Conservation (phyloP, 2,329 filamentous ascomycete species). For the Aspergillus sp. region DNA sequence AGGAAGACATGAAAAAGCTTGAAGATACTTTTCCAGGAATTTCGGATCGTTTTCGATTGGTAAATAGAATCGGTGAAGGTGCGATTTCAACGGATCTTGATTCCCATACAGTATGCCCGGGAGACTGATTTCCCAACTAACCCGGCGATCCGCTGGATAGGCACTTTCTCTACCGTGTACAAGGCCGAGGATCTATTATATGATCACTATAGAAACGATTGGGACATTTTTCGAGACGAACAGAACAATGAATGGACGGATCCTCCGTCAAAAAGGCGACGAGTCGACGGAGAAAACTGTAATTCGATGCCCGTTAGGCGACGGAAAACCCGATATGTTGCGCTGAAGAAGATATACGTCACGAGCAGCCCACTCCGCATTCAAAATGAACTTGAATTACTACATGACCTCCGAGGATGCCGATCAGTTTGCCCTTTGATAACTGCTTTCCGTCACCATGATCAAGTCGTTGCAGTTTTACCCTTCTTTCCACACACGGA, state of each 20-base stretch:
- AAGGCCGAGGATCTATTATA: constrained; percentile 94
- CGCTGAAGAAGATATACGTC: constrained; percentile 99
- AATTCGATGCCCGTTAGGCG: constrained; percentile 37
- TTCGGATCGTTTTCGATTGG: constrained; percentile 78
- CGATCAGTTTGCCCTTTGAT: constrained; percentile 90
- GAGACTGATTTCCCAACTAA: not conserved
- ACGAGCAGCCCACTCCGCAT: constrained; percentile 93
- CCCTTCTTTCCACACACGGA: constrained; percentile 96
- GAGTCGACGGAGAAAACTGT: constrained; percentile 40
- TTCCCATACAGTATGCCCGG: not conserved
- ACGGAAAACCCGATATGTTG: constrained; percentile 73
- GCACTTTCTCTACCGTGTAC: constrained; percentile 98
- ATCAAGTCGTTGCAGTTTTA: constrained; percentile 91
- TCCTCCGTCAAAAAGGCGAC: constrained; percentile 62
- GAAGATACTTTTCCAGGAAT: constrained; percentile 82
- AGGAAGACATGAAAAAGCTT: constrained; percentile 84
- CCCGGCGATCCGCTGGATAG: constrained; percentile 47
- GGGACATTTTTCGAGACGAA: constrained; percentile 70
- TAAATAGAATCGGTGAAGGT: constrained; percentile 98
- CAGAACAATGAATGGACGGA: constrained; percentile 65
- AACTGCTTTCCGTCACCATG: constrained; percentile 90
- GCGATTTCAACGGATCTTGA: constrained; percentile 17
- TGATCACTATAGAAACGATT: constrained; percentile 77
- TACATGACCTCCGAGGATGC: constrained; percentile 81
- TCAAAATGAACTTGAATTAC: constrained; percentile 90